Evolutionary conservation across 352 stramenopile species (phyloP).

Genomic region (Phytophthora vignae): DNA sequence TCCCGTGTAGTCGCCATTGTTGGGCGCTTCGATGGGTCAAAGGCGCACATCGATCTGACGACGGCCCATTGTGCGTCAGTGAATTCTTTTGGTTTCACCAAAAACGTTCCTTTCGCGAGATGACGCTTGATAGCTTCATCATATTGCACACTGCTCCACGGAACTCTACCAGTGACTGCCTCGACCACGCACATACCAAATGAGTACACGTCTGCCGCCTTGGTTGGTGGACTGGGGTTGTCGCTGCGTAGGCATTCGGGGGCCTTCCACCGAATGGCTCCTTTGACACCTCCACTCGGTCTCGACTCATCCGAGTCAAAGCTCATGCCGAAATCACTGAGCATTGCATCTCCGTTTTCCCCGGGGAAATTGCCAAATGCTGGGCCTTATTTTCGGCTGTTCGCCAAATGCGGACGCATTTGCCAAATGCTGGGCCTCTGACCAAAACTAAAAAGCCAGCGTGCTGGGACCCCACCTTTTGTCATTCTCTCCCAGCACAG

Average conservation of each 20-base stretch:
- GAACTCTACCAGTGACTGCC: neutral
- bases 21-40: constrained; percentile 16
- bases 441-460: too few relatives aligned
- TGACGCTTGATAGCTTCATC: constrained; percentile 13
- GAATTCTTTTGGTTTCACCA: constrained; percentile 7
- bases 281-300: neutral
- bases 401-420: too few relatives aligned
- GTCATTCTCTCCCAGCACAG: too few relatives aligned
- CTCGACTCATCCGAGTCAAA: constrained; percentile 8
- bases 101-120: neutral
- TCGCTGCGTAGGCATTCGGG: constrained; percentile 9
- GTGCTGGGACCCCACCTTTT: too few relatives aligned
- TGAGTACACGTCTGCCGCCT: constrained; percentile 13
- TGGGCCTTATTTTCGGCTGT: too few relatives aligned
- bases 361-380: too few relatives aligned
- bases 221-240: constrained; percentile 1
- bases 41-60: constrained; percentile 20
- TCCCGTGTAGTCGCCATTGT: neutral
- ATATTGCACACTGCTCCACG: constrained; percentile 7
- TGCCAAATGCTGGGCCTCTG: too few relatives aligned
- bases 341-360: constrained; percentile 28
- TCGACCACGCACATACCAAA: constrained; percentile 19
- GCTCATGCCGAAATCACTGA: constrained; percentile 35
- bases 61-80: constrained; percentile 21
- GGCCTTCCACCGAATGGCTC: constrained; percentile 10